Conservation (phyloP, 2,329 filamentous ascomycete species). For the Aspergillus sp. region DNA sequence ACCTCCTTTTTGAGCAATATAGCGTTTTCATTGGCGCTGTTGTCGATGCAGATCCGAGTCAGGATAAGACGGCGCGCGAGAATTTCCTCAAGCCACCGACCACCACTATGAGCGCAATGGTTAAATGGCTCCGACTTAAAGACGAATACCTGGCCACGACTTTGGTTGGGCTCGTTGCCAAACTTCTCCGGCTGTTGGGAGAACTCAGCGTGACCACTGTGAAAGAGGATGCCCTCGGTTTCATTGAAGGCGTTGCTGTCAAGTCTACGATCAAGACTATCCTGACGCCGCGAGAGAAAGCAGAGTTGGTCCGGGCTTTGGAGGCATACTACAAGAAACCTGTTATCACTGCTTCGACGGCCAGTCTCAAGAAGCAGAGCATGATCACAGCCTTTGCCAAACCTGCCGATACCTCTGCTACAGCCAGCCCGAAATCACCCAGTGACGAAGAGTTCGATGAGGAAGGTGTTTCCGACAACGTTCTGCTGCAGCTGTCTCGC, state of each 20-base stretch:
- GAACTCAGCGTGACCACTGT: conserved; percentile 66
- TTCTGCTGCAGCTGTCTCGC: conserved; percentile 34
- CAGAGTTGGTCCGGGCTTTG: conserved; percentile 63
- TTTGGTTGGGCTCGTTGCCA: conserved; percentile 73
- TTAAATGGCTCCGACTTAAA: conserved; percentile 82
- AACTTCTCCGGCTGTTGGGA: conserved; percentile 74
- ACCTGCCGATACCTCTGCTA: conserved; percentile 29
- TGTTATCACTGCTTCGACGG: conserved; percentile 36
- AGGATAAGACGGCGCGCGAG: conserved; percentile 38
- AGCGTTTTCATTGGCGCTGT: conserved; percentile 71
- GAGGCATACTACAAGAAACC: conserved; percentile 46
- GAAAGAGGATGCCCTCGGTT: conserved; percentile 55
- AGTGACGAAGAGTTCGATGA: conserved; percentile 36
- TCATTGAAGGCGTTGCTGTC: conserved; percentile 51
- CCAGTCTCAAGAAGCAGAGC: conserved; percentile 38
- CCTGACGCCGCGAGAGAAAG: conserved; percentile 72
- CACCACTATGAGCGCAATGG: conserved; percentile 59
- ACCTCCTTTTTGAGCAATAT: conserved; percentile 77
- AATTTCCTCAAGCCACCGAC: conserved; percentile 60
- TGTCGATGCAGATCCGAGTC: conserved; percentile 37
- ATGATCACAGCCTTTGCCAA: conserved; percentile 35
- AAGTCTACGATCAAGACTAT: conserved; percentile 65
- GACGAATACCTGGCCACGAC: conserved; percentile 79
- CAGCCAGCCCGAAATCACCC: conserved; percentile 23
- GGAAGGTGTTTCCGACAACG: conserved; percentile 36